phyloP scores from a whole-genome alignment of 2,329 filamentous ascomycete species.

The Teratosphaeria nubilosa region DNA sequence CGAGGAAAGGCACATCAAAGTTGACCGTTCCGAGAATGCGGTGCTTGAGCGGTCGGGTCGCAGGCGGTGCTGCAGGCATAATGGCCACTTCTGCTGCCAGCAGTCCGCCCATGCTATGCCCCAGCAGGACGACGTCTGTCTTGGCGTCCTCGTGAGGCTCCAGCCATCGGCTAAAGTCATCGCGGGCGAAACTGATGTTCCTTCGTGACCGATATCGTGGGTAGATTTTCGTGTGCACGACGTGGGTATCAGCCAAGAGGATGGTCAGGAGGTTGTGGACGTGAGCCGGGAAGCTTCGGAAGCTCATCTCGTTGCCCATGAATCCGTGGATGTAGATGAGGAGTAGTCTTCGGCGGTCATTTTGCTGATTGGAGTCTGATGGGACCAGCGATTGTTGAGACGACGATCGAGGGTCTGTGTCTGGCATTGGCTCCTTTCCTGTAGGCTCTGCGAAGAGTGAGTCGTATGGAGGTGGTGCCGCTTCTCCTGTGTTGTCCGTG shows the following conservation, averaged over 20 bases:
- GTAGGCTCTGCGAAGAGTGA: not conserved
- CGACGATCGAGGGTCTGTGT: constrained; percentile 33
- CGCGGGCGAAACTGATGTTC: constrained; percentile 60
- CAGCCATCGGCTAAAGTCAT: constrained; percentile 78
- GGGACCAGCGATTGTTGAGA: constrained; percentile 38
- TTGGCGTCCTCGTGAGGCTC: constrained; percentile 61
- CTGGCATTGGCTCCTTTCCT: not conserved
- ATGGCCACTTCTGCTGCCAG: constrained; percentile 70
- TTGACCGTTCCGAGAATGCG: constrained; percentile 70
- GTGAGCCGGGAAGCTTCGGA: constrained; percentile 78
- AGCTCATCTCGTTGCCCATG: constrained; percentile 79
- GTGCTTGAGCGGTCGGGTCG: constrained; percentile 50
- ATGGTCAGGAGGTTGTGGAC: constrained; percentile 64
- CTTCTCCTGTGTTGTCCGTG: not conserved
- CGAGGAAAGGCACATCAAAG: constrained; percentile 78
- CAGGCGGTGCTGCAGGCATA: constrained; percentile 31
- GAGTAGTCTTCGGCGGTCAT: constrained; percentile 49
- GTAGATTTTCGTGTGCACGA: constrained; percentile 79
- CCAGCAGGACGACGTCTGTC: constrained; percentile 73
- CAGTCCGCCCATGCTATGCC: constrained; percentile 85
- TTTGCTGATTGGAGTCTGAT: constrained; percentile 20
- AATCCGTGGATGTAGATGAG: constrained; percentile 84
- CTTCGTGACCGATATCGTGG: constrained; percentile 69
- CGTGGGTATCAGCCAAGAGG: constrained; percentile 60
- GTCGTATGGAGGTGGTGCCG: constrained; percentile 5